Base-by-base conservation (phyloP, 164 flowering plant genomes). In the Nymphaea colorata region DNA sequence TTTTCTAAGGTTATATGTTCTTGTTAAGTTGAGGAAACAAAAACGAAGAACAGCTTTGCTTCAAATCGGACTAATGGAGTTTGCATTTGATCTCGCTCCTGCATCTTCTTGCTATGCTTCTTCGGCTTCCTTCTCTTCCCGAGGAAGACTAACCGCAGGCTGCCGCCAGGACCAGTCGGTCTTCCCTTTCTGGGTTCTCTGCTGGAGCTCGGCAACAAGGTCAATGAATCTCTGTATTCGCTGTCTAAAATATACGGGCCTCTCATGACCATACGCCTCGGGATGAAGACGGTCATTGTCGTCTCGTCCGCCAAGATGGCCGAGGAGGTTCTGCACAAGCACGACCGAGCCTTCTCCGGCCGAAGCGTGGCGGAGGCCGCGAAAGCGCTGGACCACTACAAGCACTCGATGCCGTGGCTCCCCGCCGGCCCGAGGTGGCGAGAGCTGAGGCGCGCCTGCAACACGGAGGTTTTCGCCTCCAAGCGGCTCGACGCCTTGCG, bases 381-480 rank as follows among this genome's bases (percentile, higher is more conserved):
- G 12, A 74, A 60, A 7, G 57, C 41, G 18, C 55, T 41, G 5
- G 4, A 42, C 41, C 77, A 76, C 42, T 36, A 68, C 6, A 15
- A 70, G 11, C 14, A 11, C 10, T 61, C 78, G 0, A 44, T 74
- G 44, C 76, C 43, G 1, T 72, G 70, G 74, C 43, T 68, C 14
- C 80, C 72, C 0, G 59, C 66, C 6, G 18, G 60, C 6, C 6
- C 68, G 6, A 3, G 14, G 7, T 79, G 82, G 84, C 79, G 68
- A 70, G 6, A 15, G 2, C 57, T 79, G 4, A 64, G 79, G 5
- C 61, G 71, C 15, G 3, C 77, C 15, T 75, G 76, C 43, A 65
- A 72, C 62, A 44, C 73, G 0, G 78, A 81, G 71, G 67, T 77
- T 2, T 77, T 81, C 62, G 67, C 84, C 0, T 15, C 57, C 14